Evolutionary conservation across 1,284 basidiomycete genomes (phyloP).

Genomic region (Pseudozyma sp.): DNA sequence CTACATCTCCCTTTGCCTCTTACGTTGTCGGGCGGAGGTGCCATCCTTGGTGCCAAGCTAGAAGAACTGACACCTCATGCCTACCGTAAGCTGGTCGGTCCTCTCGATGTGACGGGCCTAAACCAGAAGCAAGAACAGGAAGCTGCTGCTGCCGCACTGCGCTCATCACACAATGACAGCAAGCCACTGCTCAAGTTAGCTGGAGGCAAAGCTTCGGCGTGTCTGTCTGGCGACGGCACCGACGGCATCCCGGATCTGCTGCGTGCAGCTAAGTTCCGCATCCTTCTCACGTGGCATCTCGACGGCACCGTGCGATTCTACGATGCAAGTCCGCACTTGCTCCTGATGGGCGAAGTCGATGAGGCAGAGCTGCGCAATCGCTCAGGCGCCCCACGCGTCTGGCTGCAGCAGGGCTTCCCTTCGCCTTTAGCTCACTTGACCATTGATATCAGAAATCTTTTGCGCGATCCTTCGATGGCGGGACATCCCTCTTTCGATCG

Average conservation of each 20-base stretch:
- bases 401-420: constrained; percentile 56
- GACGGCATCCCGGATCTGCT: constrained; percentile 34
- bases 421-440: constrained; percentile 62
- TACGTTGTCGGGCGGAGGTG: constrained; percentile 53
- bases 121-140: constrained; percentile 44
- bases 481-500: constrained; percentile 54
- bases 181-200: constrained; percentile 34
- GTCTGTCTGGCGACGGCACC: constrained; percentile 25
- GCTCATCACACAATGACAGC: constrained; percentile 24
- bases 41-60: constrained; percentile 54
- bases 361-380: constrained; percentile 29
- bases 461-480: constrained; percentile 39
- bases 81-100: constrained; percentile 57
- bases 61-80: constrained; percentile 44
- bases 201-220: constrained; percentile 53
- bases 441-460: constrained; percentile 35
- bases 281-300: constrained; percentile 65
- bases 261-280: constrained; percentile 34
- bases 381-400: constrained; percentile 15
- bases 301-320: constrained; percentile 64
- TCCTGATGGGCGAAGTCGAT: constrained; percentile 54
- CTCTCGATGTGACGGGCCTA: constrained; percentile 36
- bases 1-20: constrained; percentile 60
- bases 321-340: constrained; percentile 61
- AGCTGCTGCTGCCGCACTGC: constrained; percentile 19